Evolutionary conservation across 495 filamentous ascomycete genomes (phyloP).

Genomic region (Bombardia bombarda): DNA sequence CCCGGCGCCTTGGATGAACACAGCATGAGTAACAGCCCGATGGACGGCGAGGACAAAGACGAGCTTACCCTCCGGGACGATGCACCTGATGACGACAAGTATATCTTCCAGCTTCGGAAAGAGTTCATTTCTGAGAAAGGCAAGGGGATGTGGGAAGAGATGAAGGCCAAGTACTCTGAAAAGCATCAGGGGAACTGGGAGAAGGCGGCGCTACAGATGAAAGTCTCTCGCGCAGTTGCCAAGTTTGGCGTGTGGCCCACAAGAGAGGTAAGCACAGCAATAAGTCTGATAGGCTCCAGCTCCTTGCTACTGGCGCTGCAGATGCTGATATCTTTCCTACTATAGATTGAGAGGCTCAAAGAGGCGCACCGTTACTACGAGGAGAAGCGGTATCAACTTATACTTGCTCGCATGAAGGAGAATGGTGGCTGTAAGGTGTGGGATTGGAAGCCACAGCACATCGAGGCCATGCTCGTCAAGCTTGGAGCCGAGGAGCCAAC

Average conservation of each 20-base stretch:
- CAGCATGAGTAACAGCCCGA: not conserved
- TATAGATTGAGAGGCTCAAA: slow-evolving; percentile 19
- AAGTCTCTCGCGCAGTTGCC: slow-evolving; percentile 36
- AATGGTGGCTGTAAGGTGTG: slow-evolving; percentile 28
- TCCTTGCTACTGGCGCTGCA: too few species aligned
- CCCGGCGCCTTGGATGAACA: slow-evolving; percentile 5
- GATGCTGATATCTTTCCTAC: not conserved
- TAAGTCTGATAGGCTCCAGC: not conserved
- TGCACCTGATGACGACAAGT: slow-evolving; percentile 40
- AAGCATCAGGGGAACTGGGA: slow-evolving; percentile 30
- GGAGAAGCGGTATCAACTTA: slow-evolving; percentile 23
- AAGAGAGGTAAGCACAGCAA: slow-evolving; percentile 26
- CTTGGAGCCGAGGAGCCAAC: slow-evolving; percentile 24
- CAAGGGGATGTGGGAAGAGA: slow-evolving; percentile 46
- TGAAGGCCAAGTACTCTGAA: slow-evolving; percentile 36
- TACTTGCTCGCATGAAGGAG: slow-evolving; percentile 28
- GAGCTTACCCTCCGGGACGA: slow-evolving; percentile 28
- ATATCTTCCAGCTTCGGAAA: slow-evolving; percentile 34
- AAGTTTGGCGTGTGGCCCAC: slow-evolving; percentile 37
- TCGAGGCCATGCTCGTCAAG: slow-evolving; percentile 31
- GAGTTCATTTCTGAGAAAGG: slow-evolving; percentile 37
- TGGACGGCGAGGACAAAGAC: slow-evolving; percentile 12
- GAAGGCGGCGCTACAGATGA: slow-evolving; percentile 42
- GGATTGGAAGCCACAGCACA: slow-evolving; percentile 30
- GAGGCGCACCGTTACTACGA: slow-evolving; percentile 25